phyloP scores from a whole-genome alignment of 176 grass and related monocot species.

The Raddia guianensis region DNA sequence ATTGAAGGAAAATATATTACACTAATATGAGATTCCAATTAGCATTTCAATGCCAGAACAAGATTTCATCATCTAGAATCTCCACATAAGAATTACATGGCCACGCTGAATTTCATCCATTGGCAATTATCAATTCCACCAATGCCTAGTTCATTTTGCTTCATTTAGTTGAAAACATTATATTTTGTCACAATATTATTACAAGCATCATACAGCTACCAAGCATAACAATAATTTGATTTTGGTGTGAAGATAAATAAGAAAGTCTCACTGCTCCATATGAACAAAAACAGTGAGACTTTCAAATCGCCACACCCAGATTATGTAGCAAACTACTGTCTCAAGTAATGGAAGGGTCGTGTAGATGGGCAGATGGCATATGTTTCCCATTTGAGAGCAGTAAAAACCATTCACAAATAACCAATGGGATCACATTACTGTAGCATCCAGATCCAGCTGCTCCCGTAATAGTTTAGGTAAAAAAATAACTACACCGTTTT shows the following conservation, averaged over 20 bases:
- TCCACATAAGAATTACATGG: neutral
- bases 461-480: neutral
- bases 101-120: constrained; percentile 12
- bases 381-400: neutral
- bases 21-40: neutral
- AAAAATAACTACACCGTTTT: neutral
- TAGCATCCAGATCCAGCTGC: neutral
- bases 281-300: neutral
- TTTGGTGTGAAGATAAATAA: constrained; percentile 11
- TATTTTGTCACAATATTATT: neutral
- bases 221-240: constrained; percentile 9
- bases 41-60: neutral
- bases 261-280: neutral
- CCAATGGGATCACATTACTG: neutral
- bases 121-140: neutral
- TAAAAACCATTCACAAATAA: neutral
- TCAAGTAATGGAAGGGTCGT: constrained; percentile 3
- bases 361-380: neutral
- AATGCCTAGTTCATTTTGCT: neutral
- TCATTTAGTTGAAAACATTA: neutral
- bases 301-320: constrained; percentile 19
- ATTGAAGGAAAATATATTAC: constrained; percentile 19
- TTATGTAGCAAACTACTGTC: neutral
- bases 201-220: neutral
- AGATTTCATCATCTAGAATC: neutral